A percentile compares a stretch with the other conserved stretches of the same genome.
phyloP scores from a whole-genome alignment of 306 rosid species.

The Cucumis hystrix region DNA sequence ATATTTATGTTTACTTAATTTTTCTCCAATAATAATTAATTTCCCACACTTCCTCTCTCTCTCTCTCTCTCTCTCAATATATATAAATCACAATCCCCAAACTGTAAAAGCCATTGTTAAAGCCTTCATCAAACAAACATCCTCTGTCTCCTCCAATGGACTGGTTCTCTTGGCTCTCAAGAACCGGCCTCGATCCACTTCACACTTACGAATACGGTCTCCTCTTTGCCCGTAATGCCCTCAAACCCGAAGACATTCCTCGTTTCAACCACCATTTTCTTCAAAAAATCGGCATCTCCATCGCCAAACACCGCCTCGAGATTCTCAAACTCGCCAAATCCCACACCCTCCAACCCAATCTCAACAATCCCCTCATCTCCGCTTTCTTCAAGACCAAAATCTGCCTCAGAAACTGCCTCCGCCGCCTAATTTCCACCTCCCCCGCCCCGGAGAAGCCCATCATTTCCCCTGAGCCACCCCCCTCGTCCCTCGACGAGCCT shows the following conservation, averaged over 20 bases:
- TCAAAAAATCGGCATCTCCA: constrained; percentile 72
- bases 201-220: constrained; percentile 65
- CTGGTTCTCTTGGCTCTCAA: constrained; percentile 94
- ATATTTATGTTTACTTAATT: too few relatives aligned
- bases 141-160: constrained; percentile 36
- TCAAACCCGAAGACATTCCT: constrained; percentile 38
- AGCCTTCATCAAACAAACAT: neutral
- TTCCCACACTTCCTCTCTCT: neutral
- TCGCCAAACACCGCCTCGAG: constrained; percentile 85
- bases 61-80: constrained; percentile 8
- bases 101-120: neutral
- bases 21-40: too few relatives aligned
- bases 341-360: constrained; percentile 14
- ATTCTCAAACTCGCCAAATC: constrained; percentile 69
- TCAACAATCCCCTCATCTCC: constrained; percentile 13
- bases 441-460: neutral
- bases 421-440: constrained; percentile 17
- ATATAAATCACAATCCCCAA: constrained; percentile 3
- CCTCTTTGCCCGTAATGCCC: constrained; percentile 52
- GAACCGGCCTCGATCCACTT: constrained; percentile 51
- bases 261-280: constrained; percentile 78
- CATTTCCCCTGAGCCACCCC: constrained; percentile 8
- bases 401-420: constrained; percentile 43
- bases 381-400: constrained; percentile 33
- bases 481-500: constrained; percentile 22